Evolutionary conservation across 1,139 yeast genomes (phyloP).

Genomic region (Lodderomyces beijingensis): DNA sequence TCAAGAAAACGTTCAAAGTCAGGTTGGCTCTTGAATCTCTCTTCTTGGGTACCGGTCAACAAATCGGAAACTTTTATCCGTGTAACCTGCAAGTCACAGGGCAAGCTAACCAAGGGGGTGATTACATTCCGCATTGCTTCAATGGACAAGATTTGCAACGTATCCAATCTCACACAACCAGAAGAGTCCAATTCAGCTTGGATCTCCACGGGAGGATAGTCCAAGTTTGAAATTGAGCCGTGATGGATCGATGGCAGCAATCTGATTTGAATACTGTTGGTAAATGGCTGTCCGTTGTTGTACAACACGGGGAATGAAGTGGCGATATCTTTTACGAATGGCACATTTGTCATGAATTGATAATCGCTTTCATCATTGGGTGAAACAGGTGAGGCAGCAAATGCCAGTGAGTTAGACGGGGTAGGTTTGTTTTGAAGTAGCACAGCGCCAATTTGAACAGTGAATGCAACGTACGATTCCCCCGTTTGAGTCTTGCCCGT

Average conservation of each 20-base stretch:
- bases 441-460: slow-evolving; percentile 36
- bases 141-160: slow-evolving; percentile 41
- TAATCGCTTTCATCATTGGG: slow-evolving; percentile 11
- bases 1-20: slow-evolving; percentile 42
- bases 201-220: slow-evolving; percentile 51
- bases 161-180: slow-evolving; percentile 35
- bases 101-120: slow-evolving; percentile 36
- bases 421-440: slow-evolving; percentile 7
- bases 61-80: slow-evolving; percentile 37
- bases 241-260: slow-evolving; percentile 39
- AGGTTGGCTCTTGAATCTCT: slow-evolving; percentile 29
- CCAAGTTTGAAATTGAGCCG: slow-evolving; percentile 12
- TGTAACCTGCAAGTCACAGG: slow-evolving; percentile 44
- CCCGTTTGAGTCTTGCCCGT: slow-evolving; percentile 13
- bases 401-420: slow-evolving; percentile 1
- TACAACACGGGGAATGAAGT: slow-evolving; percentile 29
- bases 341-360: slow-evolving; percentile 41
- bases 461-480: slow-evolving; percentile 24
- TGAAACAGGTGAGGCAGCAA: slow-evolving; percentile 9
- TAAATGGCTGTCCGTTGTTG: slow-evolving; percentile 27
- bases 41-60: slow-evolving; percentile 9
- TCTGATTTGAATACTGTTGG: slow-evolving; percentile 41
- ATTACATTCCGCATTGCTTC: slow-evolving; percentile 43
- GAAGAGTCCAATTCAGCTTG: slow-evolving; percentile 44
- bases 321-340: slow-evolving; percentile 36